Evolutionary conservation across 1,284 basidiomycete species (phyloP).

Genomic region (Ceratobasidium theobromae): DNA sequence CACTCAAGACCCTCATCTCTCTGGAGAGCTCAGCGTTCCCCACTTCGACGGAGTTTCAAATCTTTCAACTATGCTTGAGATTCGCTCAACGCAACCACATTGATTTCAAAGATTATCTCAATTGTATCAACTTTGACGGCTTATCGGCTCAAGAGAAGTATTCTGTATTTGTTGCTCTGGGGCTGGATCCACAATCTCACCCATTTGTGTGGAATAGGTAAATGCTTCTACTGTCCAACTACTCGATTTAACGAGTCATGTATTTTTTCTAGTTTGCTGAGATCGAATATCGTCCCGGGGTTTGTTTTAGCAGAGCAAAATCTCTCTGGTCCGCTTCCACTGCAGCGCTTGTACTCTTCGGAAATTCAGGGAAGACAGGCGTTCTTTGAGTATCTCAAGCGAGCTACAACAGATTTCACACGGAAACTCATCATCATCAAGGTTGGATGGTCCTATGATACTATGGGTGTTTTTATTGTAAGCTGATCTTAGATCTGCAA

Average conservation of each 20-base stretch:
- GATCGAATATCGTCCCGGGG: constrained; percentile 56
- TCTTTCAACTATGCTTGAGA: constrained; percentile 53
- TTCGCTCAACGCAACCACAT: constrained; percentile 51
- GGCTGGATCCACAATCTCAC: constrained; percentile 47
- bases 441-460: constrained; percentile 45
- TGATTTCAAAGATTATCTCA: constrained; percentile 50
- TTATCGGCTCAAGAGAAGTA: constrained; percentile 56
- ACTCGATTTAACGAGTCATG: not conserved
- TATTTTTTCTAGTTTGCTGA: constrained; percentile 48
- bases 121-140: constrained; percentile 57
- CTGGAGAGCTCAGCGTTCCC: constrained; percentile 54
- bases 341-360: constrained; percentile 64
- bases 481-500: not conserved
- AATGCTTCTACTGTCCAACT: not conserved
- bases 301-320: constrained; percentile 54
- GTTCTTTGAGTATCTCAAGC: constrained; percentile 62
- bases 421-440: constrained; percentile 61
- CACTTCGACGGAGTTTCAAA: constrained; percentile 59
- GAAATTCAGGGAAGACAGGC: constrained; percentile 52
- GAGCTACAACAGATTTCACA: constrained; percentile 56
- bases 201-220: constrained; percentile 56
- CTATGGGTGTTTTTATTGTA: no score
- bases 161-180: constrained; percentile 49
- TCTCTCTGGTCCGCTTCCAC: constrained; percentile 53
- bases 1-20: constrained; percentile 46